Conservation (phyloP, 257 asterid genomes). For the Ocimum tenuiflorum region DNA sequence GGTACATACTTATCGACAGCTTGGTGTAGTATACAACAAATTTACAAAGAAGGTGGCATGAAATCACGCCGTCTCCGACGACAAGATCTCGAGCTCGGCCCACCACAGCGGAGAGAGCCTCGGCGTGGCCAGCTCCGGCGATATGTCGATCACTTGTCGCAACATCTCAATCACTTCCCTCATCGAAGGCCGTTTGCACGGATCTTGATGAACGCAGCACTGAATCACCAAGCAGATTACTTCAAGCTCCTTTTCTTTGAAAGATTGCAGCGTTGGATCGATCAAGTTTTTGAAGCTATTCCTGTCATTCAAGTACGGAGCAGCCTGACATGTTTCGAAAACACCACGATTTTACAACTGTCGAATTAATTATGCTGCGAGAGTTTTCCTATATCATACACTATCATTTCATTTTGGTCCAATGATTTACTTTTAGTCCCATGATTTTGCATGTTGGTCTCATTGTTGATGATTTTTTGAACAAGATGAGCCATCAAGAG, state of each 20-base stretch:
- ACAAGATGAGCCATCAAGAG: too few relatives aligned
- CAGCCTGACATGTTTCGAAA: constrained; percentile 39
- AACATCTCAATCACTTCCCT: constrained; percentile 45
- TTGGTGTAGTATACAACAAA: too few relatives aligned
- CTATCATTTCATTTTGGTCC: too few relatives aligned
- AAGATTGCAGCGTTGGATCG: constrained; percentile 62
- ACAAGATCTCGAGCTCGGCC: constrained; percentile 96
- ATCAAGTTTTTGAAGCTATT: constrained; percentile 30
- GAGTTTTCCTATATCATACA: too few relatives aligned
- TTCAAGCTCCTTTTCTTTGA: constrained; percentile 55
- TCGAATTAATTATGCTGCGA: too few relatives aligned
- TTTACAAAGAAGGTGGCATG: neutral
- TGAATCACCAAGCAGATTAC: constrained; percentile 56
- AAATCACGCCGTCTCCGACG: constrained; percentile 63
- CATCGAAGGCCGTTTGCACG: constrained; percentile 53
- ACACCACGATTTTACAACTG: neutral
- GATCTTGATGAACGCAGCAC: constrained; percentile 50
- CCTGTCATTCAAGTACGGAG: constrained; percentile 45
- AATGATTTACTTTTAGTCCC: too few relatives aligned
- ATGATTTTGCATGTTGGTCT: too few relatives aligned
- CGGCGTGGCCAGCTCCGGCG: constrained; percentile 76
- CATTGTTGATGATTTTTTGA: too few relatives aligned
- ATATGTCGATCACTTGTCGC: constrained; percentile 42
- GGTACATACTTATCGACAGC: neutral
- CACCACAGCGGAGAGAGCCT: constrained; percentile 95